A percentile compares a stretch with the other conserved stretches of the same genome.
phyloP scores from a whole-genome alignment of 2,329 filamentous ascomycete genomes.

The Sporothrix inflata region DNA sequence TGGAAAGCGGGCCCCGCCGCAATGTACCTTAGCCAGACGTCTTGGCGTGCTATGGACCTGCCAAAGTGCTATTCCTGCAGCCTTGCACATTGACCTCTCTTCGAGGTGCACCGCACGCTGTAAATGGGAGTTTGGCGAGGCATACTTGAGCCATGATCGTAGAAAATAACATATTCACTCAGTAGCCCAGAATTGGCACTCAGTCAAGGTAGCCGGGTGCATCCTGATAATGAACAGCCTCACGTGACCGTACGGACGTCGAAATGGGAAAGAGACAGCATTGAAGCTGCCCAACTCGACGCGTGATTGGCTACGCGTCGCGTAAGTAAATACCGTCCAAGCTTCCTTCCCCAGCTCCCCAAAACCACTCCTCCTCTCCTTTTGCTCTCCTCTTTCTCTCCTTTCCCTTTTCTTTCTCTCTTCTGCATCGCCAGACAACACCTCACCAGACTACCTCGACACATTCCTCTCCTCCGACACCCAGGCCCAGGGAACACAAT shows the following conservation, averaged over 20 bases:
- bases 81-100: neutral
- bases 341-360: neutral
- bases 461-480: neutral
- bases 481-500: neutral
- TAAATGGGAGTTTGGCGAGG: neutral
- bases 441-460: slow-evolving; percentile 5
- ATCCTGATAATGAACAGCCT: neutral
- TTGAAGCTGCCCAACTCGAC: slow-evolving; percentile 1
- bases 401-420: neutral
- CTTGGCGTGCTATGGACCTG: neutral
- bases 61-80: slow-evolving; percentile 6
- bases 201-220: no score
- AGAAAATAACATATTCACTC: no score
- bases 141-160: neutral
- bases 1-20: neutral
- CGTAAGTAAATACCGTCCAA: slow-evolving; percentile 22
- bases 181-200: no score
- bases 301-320: slow-evolving; percentile 29
- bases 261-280: neutral
- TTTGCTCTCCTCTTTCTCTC: neutral
- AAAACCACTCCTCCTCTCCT: neutral
- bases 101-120: no score
- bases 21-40: neutral
- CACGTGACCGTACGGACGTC: neutral
- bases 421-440: neutral